Conservation (phyloP, 139 green algal species). For the Diplosphaera chodatii region DNA sequence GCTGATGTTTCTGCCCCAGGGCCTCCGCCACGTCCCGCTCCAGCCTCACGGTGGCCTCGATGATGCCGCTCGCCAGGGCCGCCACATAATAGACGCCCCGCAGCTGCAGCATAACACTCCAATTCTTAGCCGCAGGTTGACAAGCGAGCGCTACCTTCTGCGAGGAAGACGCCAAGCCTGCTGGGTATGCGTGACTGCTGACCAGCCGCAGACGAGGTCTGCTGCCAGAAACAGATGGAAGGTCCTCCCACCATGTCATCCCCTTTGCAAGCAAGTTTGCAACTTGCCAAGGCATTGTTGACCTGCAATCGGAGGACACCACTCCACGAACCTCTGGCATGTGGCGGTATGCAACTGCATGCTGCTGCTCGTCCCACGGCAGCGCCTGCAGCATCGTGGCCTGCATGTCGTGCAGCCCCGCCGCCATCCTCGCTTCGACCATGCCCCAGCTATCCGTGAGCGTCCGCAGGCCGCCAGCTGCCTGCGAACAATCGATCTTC, state of each 20-base stretch:
- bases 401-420: background rate
- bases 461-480: background rate
- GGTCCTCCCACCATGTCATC: too few relatives aligned
- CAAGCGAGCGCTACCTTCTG: too few relatives aligned
- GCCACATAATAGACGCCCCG: slow-evolving; percentile 4
- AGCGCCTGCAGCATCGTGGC: background rate
- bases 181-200: too few relatives aligned
- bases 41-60: slow-evolving; percentile 11
- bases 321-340: background rate
- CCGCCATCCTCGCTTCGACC: slow-evolving; percentile 8
- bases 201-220: too few relatives aligned
- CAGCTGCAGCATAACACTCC: slow-evolving; percentile 1
- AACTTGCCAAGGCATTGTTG: too few relatives aligned
- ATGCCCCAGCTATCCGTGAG: background rate
- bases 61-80: slow-evolving; percentile 26
- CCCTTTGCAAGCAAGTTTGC: too few relatives aligned
- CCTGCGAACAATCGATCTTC: too few relatives aligned
- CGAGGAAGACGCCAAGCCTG: too few relatives aligned
- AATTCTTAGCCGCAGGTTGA: too few relatives aligned
- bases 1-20: background rate
- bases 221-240: too few relatives aligned
- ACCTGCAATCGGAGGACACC: too few relatives aligned
- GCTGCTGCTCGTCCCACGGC: background rate
- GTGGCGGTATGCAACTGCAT: background rate
- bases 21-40: background rate